phyloP scores from a whole-genome alignment of 73 alveolate genomes.

The Stentor roeselii region DNA sequence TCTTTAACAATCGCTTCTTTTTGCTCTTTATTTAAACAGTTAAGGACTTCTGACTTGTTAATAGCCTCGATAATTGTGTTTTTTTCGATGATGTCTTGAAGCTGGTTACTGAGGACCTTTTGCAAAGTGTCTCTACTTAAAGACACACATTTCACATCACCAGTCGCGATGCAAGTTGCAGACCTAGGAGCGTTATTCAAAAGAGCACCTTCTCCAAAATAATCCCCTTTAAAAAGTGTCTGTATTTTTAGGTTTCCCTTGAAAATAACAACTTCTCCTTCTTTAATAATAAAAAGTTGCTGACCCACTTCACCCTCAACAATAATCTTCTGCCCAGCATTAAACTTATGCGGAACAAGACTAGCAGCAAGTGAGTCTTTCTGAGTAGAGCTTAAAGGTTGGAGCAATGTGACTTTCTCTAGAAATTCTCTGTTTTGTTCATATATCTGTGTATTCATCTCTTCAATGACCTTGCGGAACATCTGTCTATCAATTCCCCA shows the following conservation, averaged over 20 bases:
- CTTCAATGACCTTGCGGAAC: constrained; percentile 66
- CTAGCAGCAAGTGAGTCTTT: constrained; percentile 26
- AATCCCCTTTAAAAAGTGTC: constrained; percentile 48
- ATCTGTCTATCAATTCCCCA: constrained; percentile 83
- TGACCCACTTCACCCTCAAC: constrained; percentile 82
- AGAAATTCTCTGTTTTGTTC: constrained; percentile 45
- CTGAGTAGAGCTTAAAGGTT: constrained; percentile 10
- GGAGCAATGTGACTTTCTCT: constrained; percentile 35
- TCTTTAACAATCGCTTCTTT: constrained; percentile 14
- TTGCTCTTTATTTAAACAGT: constrained; percentile 11
- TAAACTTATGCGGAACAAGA: constrained; percentile 24
- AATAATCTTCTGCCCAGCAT: constrained; percentile 51
- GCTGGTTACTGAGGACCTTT: constrained; percentile 15
- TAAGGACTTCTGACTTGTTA: constrained; percentile 12
- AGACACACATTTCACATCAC: constrained; percentile 26
- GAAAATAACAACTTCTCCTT: constrained; percentile 58
- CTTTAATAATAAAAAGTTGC: constrained; percentile 65
- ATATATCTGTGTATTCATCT: constrained; percentile 40
- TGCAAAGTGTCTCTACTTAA: constrained; percentile 20
- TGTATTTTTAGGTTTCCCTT: constrained; percentile 46
- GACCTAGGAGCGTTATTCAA: constrained; percentile 45
- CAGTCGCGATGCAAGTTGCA: constrained; percentile 50
- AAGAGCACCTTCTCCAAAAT: constrained; percentile 51
- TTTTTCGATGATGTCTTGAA: constrained; percentile 28
- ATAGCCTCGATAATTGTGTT: constrained; percentile 26